These are phyloP conservation scores for Termitomyces sp. DNA, from an alignment of 768 basidiomycete genomes.

Conservation along the genomic window DNA sequence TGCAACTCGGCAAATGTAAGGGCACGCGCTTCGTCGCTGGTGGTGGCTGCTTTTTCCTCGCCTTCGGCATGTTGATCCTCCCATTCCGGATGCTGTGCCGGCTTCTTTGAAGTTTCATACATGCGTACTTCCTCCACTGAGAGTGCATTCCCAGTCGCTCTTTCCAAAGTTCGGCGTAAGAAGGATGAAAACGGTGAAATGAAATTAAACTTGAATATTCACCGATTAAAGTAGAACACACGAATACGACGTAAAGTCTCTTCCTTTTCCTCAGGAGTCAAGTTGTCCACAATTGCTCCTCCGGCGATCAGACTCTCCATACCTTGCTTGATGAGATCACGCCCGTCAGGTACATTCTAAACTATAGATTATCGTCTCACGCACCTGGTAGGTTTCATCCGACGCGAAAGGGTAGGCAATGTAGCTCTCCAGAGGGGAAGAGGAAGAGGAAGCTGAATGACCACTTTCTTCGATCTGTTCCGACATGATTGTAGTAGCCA, in stretches of 20 bases:
- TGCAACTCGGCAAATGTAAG: constrained; percentile 69
- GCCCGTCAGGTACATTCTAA: constrained; percentile 7
- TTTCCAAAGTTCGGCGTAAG: constrained; percentile 10
- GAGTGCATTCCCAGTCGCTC: constrained; percentile 37
- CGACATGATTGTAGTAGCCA: neutral
- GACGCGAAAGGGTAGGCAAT: constrained; percentile 46
- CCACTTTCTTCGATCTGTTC: neutral
- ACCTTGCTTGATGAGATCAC: constrained; percentile 51
- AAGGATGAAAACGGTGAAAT: neutral
- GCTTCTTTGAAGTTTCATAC: constrained; percentile 23
- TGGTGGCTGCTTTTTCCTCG: neutral
- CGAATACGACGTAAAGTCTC: constrained; percentile 50
- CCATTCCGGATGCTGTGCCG: neutral
- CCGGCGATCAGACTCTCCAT: constrained; percentile 51
- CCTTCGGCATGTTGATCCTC: neutral
- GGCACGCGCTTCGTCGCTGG: constrained; percentile 31
- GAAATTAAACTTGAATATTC: neutral
- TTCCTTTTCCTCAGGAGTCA: constrained; percentile 35
- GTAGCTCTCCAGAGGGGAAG: constrained; percentile 25
- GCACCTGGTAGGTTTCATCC: constrained; percentile 60
- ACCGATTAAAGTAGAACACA: constrained; percentile 75
- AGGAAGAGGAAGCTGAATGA: neutral
- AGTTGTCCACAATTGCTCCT: constrained; percentile 29
- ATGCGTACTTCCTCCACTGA: constrained; percentile 38
- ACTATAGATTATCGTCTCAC: constrained; percentile 3